Evolutionary conservation across 192 early-diverging fungal genomes (phyloP).

Genomic region (Coemansia biformis): DNA sequence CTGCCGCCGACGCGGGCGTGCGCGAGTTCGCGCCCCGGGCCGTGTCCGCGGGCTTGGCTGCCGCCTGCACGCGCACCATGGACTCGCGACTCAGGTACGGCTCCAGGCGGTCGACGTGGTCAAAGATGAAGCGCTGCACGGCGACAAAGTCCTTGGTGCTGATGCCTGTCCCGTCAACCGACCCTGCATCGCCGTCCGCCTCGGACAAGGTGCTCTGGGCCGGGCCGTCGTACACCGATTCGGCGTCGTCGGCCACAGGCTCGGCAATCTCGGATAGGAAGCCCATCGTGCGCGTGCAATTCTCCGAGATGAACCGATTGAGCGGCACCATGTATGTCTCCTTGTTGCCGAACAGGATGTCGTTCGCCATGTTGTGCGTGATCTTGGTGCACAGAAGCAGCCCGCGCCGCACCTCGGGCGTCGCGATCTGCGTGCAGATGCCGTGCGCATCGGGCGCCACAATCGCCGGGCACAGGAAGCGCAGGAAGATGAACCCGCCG

Average conservation of each 20-base stretch:
- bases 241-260: conserved; percentile 29
- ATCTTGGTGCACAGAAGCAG: conserved; percentile 89
- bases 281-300: conserved; percentile 70
- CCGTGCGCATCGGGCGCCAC: conserved; percentile 84
- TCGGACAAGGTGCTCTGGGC: conserved; percentile 44
- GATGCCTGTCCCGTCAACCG: conserved; percentile 26
- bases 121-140: conserved; percentile 63
- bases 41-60: conserved; percentile 33
- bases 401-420: conserved; percentile 76
- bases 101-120: conserved; percentile 65
- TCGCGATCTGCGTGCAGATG: conserved; percentile 58
- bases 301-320: conserved; percentile 82
- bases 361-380: conserved; percentile 94
- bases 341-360: conserved; percentile 90
- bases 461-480: conserved; percentile 94
- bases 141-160: conserved; percentile 48
- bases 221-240: conserved; percentile 37
- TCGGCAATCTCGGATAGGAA: conserved; percentile 79
- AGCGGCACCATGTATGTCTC: conserved; percentile 90
- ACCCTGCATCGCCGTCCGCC: conserved; percentile 16
- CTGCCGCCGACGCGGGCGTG: conserved; percentile 4
- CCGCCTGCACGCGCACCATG: conserved; percentile 34
- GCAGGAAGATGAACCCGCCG: conserved; percentile 91
- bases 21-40: conserved; percentile 30
- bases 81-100: conserved; percentile 59